phyloP scores from a whole-genome alignment of 306 rosid species.

The Acacia crassicarpa region DNA sequence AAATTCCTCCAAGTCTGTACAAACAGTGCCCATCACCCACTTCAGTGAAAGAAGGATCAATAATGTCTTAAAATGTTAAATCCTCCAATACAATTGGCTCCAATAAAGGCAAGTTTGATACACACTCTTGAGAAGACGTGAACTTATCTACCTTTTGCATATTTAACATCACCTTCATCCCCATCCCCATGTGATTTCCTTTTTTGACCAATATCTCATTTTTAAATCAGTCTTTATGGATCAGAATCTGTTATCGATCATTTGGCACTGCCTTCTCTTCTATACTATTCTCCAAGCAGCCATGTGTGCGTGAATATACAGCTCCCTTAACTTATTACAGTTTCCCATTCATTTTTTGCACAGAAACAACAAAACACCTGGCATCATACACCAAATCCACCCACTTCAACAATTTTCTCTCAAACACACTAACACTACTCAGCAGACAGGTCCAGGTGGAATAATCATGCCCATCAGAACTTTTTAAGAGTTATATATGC shows the following conservation, averaged over 20 bases:
- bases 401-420: background rate
- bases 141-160: background rate
- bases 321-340: background rate
- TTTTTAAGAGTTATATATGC: background rate
- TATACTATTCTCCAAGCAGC: background rate
- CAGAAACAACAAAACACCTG: conserved; percentile 11
- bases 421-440: background rate
- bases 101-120: background rate
- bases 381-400: conserved; percentile 14
- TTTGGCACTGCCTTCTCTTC: background rate
- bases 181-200: background rate
- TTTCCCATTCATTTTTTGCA: background rate
- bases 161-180: background rate
- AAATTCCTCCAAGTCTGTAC: background rate
- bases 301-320: conserved; percentile 22
- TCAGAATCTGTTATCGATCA: background rate
- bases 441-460: background rate
- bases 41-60: background rate
- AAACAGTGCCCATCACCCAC: background rate
- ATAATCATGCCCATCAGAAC: background rate
- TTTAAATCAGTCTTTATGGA: background rate
- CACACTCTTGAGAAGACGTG: background rate
- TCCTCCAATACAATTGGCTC: background rate
- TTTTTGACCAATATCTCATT: background rate
- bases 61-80: background rate